These are phyloP conservation scores for Trametes versicolor DNA, from an alignment of 1,284 basidiomycete genomes.

Conservation along the genomic window DNA sequence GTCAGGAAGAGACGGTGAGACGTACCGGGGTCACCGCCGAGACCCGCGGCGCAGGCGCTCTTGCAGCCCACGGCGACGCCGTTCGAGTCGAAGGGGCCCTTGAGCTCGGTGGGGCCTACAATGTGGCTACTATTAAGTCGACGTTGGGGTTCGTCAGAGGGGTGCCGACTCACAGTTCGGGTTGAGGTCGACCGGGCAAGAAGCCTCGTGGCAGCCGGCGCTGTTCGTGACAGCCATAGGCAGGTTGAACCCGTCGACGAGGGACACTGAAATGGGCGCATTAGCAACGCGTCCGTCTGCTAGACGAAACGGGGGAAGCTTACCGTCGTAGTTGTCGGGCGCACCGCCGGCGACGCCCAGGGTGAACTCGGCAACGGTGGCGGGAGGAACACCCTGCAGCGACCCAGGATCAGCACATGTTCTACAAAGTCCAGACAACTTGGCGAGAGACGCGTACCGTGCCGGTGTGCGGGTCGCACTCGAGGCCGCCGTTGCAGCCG, in stretches of 20 bases:
- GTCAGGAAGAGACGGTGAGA: not conserved
- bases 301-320: not conserved
- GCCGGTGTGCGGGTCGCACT: constrained; percentile 51
- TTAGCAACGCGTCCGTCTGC: not conserved
- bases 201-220: constrained; percentile 57
- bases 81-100: constrained; percentile 60
- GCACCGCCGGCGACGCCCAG: constrained; percentile 42
- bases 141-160: no score
- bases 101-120: constrained; percentile 59
- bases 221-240: constrained; percentile 65
- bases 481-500: constrained; percentile 58
- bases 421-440: not conserved
- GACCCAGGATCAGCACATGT: not conserved
- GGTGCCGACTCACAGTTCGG: constrained; percentile 54
- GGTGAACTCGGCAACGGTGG: constrained; percentile 56
- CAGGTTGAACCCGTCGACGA: constrained; percentile 55
- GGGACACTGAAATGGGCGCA: constrained; percentile 34
- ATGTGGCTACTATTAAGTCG: not conserved
- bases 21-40: constrained; percentile 54
- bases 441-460: constrained; percentile 40
- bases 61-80: constrained; percentile 67
- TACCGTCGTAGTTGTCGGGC: constrained; percentile 55
- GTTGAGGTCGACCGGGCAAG: constrained; percentile 64
- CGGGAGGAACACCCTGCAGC: constrained; percentile 54
- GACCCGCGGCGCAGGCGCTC: constrained; percentile 65